Evolutionary conservation across 768 basidiomycete species (phyloP), one percentile per base, ranked within the genome.

Genomic region (Pisolithus orientalis): DNA sequence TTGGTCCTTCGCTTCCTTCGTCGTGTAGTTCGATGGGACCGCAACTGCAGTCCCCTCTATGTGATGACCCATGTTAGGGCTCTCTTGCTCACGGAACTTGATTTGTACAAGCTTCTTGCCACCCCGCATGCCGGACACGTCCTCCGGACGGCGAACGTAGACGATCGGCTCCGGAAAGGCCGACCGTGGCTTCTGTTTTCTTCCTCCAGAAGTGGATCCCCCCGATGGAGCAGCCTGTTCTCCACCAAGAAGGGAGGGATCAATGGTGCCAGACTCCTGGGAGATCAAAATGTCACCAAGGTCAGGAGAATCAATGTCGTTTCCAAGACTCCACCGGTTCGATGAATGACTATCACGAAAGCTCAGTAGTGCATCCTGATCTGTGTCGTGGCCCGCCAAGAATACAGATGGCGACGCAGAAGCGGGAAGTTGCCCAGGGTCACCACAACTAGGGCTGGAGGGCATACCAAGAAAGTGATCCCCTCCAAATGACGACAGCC

Each of bases 381-480:
- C 14, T 1, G 49, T 14, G 14, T 53, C 28, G 37, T 50, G 37
- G 40, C 38, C 16, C 2, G 47, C 17, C 17, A 47, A 49, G 4
- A 57, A 52, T 6, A 54, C 45, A 3, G 55, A 28, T 11, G 43
- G 17, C 1, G 53, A 7, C 1, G 21, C 16, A 8, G 52, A 51
- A 6, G 4, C 47, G 17, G 44, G 25, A 5, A 54, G 37, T 8
- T 55, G 6, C 6, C 25, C 40, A 4, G 51, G 39, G 9, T 50
- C 47, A 13, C 21, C 40, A 13, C 45, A 29, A 5, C 40, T 40
- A 11, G 67, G 65, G 21, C 63, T 69, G 9, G 63, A 61, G 6
- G 65, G 65, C 9, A 67, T 25, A 16, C 63, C 67, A 28, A 67
- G 49, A 44, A 67, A 67, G n/a, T 56, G 56, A 29, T 60, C 59